Evolutionary conservation across 805 yeast species (phyloP), one percentile per base, ranked within the genome.

Genomic region (Pichia sporocuriosa): DNA sequence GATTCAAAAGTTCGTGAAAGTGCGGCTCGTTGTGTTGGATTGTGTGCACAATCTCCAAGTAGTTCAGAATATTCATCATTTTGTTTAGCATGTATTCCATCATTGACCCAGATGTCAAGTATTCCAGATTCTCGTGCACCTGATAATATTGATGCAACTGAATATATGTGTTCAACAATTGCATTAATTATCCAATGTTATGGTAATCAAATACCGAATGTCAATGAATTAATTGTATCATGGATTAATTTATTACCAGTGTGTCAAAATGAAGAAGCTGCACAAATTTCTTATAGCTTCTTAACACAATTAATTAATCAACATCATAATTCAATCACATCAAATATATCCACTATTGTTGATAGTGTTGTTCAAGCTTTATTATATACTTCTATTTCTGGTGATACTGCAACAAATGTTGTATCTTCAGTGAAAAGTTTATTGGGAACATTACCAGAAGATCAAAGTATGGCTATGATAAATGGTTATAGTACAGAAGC

Each of bases 171-270:
- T 44, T 75, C 85, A 4, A 77, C 97, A 1, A 81, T 93, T 49
- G 90, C 97, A 27, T 86, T 86, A 59, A 76, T 90, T 9, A 70
- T 89, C 46, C 84, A 80, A 47, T 63, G 77, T 13, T 79, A 71
- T 52, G 79, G 81, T n/a, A 53, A 70, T 5, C 48, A 52, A 35
- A 68, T 85, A 37, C 80, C 88, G 24, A 75, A 79, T 56, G 63
- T 78, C 43, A 77, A 82, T 48, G 68, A 73, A 21, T 74, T 84
- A 21, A 66, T 85, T 37, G 73, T 70, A 24, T 81, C 74, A 46
- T 93, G 97, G 97, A 67, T 93, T 40, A 72, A 73, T 47, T 72
- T 86, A 10, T 73, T 93, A 50, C 98, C 97, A 19, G 74, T 90
- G 32, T 63, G 79, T 19, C 83, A 78, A 52, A 97, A 93, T 59